Evolutionary conservation across 2,329 filamentous ascomycete genomes (phyloP).

Genomic region (Xylariaceae sp.): DNA sequence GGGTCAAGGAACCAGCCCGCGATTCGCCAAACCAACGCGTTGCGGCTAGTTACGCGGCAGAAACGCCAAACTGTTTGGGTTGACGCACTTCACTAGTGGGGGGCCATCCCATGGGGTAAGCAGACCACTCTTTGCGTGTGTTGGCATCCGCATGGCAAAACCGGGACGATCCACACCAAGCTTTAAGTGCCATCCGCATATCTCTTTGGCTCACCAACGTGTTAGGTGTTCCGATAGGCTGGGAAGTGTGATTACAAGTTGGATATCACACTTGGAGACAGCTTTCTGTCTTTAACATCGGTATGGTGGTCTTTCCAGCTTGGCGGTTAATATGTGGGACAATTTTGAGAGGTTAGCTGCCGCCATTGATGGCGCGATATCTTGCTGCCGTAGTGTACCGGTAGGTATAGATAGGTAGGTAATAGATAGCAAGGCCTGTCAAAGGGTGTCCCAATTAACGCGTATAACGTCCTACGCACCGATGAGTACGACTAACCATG

Average conservation of each 20-base stretch:
- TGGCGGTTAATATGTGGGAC: background rate
- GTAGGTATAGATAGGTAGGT: background rate
- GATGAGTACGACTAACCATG: too few species aligned
- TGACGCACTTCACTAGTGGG: background rate
- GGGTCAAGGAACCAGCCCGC: background rate
- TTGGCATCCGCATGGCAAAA: background rate
- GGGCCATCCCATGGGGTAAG: background rate
- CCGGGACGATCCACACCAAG: conserved; percentile 1
- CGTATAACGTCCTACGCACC: too few species aligned
- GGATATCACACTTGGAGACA: background rate
- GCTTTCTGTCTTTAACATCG: background rate
- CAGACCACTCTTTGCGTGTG: background rate
- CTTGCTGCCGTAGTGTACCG: background rate
- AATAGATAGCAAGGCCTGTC: background rate
- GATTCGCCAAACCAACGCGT: conserved; percentile 9
- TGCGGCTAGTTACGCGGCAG: background rate
- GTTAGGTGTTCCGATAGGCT: background rate
- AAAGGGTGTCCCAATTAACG: background rate
- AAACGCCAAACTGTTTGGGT: background rate
- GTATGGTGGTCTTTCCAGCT: background rate
- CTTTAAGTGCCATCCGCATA: background rate
- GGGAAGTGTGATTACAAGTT: background rate
- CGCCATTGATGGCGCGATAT: background rate
- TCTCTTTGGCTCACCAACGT: background rate
- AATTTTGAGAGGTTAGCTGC: background rate